phyloP scores from a whole-genome alignment of 495 filamentous ascomycete genomes.

The Hypomontagnella submonticulosa region DNA sequence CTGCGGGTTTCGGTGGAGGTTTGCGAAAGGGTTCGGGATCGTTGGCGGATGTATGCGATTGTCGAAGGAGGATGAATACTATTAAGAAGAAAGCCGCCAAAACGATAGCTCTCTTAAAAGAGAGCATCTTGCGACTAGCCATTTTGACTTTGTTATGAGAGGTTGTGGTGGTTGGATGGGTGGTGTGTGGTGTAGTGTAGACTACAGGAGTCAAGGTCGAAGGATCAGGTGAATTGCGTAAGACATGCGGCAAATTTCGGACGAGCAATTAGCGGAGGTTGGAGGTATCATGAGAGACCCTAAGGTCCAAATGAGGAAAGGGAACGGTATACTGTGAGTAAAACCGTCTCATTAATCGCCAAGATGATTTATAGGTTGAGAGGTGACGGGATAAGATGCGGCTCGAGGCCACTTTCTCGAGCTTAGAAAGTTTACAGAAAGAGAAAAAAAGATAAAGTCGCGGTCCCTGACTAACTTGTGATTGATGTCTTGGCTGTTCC shows the following conservation, averaged over 20 bases:
- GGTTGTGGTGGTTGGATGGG: background rate
- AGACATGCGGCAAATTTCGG: conserved; percentile 31
- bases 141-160: conserved; percentile 10
- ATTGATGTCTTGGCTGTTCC: conserved; percentile 39
- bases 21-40: conserved; percentile 47
- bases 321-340: conserved; percentile 16
- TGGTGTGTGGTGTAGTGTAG: conserved; percentile 3
- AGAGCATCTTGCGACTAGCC: conserved; percentile 59
- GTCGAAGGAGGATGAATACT: conserved; percentile 76
- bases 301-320: background rate
- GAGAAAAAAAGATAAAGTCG: conserved; percentile 19
- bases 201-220: conserved; percentile 17
- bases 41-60: conserved; percentile 59
- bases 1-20: conserved; percentile 52
- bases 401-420: conserved; percentile 27
- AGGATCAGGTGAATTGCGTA: conserved; percentile 13
- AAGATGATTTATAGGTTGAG: conserved; percentile 18
- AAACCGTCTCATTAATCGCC: conserved; percentile 8
- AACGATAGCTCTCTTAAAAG: conserved; percentile 77
- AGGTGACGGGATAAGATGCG: conserved; percentile 13
- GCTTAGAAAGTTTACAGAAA: conserved; percentile 26
- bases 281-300: conserved; percentile 16
- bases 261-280: conserved; percentile 12
- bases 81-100: conserved; percentile 73
- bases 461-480: conserved; percentile 21